Base-by-base conservation (phyloP, 1,139 yeast genomes). In the Kodamaea arcana region DNA sequence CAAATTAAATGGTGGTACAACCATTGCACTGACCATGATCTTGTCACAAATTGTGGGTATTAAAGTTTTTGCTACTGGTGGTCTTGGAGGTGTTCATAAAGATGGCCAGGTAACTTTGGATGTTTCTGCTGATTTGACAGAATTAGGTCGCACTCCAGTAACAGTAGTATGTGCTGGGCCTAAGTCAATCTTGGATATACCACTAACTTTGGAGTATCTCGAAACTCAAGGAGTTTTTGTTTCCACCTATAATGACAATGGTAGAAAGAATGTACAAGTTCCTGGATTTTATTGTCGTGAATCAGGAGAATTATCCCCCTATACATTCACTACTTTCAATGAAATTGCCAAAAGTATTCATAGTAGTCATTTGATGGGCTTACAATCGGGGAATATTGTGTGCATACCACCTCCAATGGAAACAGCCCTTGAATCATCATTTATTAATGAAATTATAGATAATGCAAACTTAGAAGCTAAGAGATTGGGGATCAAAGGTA, bases 81-180 rank as follows among this genome's bases (percentile, higher is more conserved):
- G 97, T 1, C 68, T 87, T 18, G 96, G 97, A 7, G 97, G 97
- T 12, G 95, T 87, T 11, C 95, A 88, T 50, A 71, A 87, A 37
- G 85, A 83, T 10, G 94, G 83, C 6, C 82, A 83, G 35, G 44
- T 58, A 22, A 79, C 90, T 1, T 75, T 85, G 78, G 97, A 87
- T 57, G 68, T 87, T 17, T 81, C 92, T 44, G 95, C 95, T 4
- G 97, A 87, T 57, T 71, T 87, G 44, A 88, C 86, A 26, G 97
- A 87, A 52, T 66, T 88, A 38, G 84, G 90, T 1, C 66, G 80
- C 37, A 87, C 95, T 0, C 87, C 92, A 0, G 87, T 87, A 2
- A 79, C 90, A 1, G 96, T 87, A 12, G 90, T 87, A 3, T 87
- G 96, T 52, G 80, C 95, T 9, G 97, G 97, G 0, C 95, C 96